Evolutionary conservation across 1,284 basidiomycete species (phyloP), one percentile per base, ranked within the genome.

Genomic region (Moesziomyces sp.): DNA sequence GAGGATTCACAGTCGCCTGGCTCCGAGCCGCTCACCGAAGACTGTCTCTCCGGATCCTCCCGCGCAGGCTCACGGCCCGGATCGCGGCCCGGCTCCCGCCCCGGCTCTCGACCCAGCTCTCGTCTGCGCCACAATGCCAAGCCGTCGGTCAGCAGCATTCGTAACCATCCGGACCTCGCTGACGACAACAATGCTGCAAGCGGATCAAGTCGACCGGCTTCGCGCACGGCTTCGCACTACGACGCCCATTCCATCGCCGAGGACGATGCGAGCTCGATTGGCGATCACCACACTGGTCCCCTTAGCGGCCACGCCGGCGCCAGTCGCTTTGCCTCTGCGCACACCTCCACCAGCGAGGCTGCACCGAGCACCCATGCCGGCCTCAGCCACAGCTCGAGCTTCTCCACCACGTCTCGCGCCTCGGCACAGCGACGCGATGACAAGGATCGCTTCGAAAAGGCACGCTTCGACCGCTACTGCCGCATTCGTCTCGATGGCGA

Each of bases 391-490:
- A 35, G 11, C 30, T 47, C 59, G 19, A 54, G 44, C 52, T 54
- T 47, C 52, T 51, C 47, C 9, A 21, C 48, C 19, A 45, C 48
- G 10, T 54, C 51, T 8, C 49, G 52, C 16, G 42, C 57, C 13
- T n/a, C 55, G 5, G 35, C 52, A 28, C 51, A 59, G 43, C 58
- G 60, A 21, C 57, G 60, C 30, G 64, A 61, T 9, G 71, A 74
- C 18, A 64, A 65, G 50, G 66, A 69, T 18, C 58, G 59, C 19
- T 69, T 49, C 45, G 61, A 65, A 21, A 66, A 63, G 30, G 46
- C 66, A 2, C 52, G 51, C 54, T 66, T 76, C 30, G 74, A 77
- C 24, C 69, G 78, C 35, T 79, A 72, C 62, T 80, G 78, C 55
- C 63, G 66, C 24, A 58, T 80, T 23, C 67, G 68, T 16, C 52